These are phyloP conservation scores for Fusarium luffae DNA, from an alignment of 2,329 filamentous ascomycete genomes.

Conservation along the genomic window DNA sequence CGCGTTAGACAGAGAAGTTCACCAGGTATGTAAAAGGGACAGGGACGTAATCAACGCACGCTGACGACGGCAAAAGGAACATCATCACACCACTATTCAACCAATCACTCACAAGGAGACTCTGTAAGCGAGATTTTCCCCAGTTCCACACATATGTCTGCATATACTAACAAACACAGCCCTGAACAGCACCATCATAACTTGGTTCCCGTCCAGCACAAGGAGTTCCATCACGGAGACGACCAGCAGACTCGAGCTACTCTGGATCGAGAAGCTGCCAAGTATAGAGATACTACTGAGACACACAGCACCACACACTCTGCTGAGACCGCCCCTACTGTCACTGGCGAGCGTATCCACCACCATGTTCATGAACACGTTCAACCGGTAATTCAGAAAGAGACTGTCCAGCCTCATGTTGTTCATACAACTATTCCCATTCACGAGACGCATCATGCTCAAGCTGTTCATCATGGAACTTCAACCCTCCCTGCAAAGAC, in stretches of 20 bases:
- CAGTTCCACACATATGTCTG: not conserved
- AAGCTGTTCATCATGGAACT: conserved; percentile 68
- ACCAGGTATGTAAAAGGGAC: conserved; percentile 56
- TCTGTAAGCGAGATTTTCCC: conserved; percentile 54
- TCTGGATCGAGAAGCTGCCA: conserved; percentile 62
- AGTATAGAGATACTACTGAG: conserved; percentile 45
- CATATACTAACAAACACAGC: conserved; percentile 27
- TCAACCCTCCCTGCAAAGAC: conserved; percentile 72
- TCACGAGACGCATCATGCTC: conserved; percentile 76
- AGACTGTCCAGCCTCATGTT: conserved; percentile 73
- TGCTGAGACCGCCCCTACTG: conserved; percentile 39
- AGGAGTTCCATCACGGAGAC: conserved; percentile 70
- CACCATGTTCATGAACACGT: conserved; percentile 68
- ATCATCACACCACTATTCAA: conserved; percentile 77
- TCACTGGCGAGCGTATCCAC: conserved; percentile 48
- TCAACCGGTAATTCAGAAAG: conserved; percentile 77
- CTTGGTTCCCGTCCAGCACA: conserved; percentile 67
- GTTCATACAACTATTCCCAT: conserved; percentile 78
- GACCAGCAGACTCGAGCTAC: conserved; percentile 57
- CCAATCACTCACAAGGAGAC: conserved; percentile 59
- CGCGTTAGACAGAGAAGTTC: conserved; percentile 74
- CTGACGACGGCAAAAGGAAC: conserved; percentile 55
- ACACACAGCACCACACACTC: conserved; percentile 48
- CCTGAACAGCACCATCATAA: conserved; percentile 74
- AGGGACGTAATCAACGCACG: no score